phyloP scores from a whole-genome alignment of 768 basidiomycete species.

The Termitomyces sp. region DNA sequence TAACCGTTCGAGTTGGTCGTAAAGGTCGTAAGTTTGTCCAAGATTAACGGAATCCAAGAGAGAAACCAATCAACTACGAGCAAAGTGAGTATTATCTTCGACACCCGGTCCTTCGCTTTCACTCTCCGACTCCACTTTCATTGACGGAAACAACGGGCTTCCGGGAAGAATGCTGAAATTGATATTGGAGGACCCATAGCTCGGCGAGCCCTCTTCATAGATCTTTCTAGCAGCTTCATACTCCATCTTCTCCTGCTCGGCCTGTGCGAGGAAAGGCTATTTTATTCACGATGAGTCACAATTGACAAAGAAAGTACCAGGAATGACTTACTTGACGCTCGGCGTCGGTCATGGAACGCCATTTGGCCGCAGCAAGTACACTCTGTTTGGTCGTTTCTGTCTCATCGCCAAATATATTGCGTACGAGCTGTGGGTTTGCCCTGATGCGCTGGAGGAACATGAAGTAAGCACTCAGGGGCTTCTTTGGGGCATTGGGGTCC shows the following conservation, averaged over 20 bases:
- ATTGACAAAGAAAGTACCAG: not conserved
- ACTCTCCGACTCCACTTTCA: constrained; percentile 61
- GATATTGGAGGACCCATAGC: constrained; percentile 64
- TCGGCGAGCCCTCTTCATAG: constrained; percentile 80
- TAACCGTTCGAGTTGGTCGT: constrained; percentile 15
- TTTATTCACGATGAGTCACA: constrained; percentile 3
- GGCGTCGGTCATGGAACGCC: constrained; percentile 89
- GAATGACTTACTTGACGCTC: constrained; percentile 72
- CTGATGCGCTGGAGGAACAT: constrained; percentile 92
- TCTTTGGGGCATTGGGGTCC: constrained; percentile 95
- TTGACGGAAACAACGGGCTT: constrained; percentile 56
- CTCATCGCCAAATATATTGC: constrained; percentile 82
- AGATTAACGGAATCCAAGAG: not conserved
- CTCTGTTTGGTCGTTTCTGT: constrained; percentile 94
- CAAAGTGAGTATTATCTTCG: constrained; percentile 39
- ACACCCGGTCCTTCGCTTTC: constrained; percentile 59
- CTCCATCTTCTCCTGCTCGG: constrained; percentile 92
- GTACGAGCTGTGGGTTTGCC: constrained; percentile 67
- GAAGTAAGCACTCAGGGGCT: constrained; percentile 90
- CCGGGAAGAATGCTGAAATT: constrained; percentile 78
- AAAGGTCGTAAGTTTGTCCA: constrained; percentile 16
- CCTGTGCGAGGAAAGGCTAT: constrained; percentile 89
- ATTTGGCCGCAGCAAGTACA: constrained; percentile 87
- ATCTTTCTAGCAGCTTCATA: constrained; percentile 81
- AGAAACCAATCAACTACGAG: constrained; percentile 18